These are phyloP conservation scores for Trichoderma sp. DNA, from an alignment of 2,329 filamentous ascomycete genomes.

Conservation along the genomic window DNA sequence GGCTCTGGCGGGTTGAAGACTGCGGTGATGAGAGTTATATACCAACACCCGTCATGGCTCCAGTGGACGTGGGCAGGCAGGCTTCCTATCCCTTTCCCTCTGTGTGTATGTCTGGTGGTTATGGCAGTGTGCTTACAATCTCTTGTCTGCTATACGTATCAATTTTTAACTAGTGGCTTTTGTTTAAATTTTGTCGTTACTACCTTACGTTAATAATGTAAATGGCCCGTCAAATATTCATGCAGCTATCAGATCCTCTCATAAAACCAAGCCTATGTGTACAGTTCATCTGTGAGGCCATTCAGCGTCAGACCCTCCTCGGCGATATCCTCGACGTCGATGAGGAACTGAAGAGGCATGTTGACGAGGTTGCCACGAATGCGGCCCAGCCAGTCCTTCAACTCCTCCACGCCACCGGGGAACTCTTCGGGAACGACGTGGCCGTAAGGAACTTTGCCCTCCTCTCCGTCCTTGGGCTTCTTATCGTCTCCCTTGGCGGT, in stretches of 20 bases:
- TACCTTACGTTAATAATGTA: not conserved
- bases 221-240: not conserved
- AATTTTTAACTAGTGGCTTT: not conserved
- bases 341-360: slow-evolving; percentile 87
- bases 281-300: slow-evolving; percentile 67
- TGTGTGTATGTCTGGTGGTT: not conserved
- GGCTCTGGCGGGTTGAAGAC: not conserved
- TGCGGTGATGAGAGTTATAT: not conserved
- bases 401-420: slow-evolving; percentile 65
- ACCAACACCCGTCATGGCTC: not conserved
- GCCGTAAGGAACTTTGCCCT: slow-evolving; percentile 71
- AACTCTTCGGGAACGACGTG: slow-evolving; percentile 84
- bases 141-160: not conserved
- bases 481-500: slow-evolving; percentile 48
- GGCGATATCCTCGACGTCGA: slow-evolving; percentile 78
- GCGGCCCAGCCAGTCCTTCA: slow-evolving; percentile 66
- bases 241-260: not conserved
- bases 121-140: not conserved
- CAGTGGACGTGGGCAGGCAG: not conserved
- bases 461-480: slow-evolving; percentile 32
- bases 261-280: slow-evolving; percentile 46
- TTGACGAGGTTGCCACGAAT: slow-evolving; percentile 74
- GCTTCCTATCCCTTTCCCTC: not conserved
- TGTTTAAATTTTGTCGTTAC: not conserved
- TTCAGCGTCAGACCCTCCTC: slow-evolving; percentile 75